phyloP scores from a whole-genome alignment of 2,329 filamentous ascomycete genomes.

The Diaporthe aspalathi region DNA sequence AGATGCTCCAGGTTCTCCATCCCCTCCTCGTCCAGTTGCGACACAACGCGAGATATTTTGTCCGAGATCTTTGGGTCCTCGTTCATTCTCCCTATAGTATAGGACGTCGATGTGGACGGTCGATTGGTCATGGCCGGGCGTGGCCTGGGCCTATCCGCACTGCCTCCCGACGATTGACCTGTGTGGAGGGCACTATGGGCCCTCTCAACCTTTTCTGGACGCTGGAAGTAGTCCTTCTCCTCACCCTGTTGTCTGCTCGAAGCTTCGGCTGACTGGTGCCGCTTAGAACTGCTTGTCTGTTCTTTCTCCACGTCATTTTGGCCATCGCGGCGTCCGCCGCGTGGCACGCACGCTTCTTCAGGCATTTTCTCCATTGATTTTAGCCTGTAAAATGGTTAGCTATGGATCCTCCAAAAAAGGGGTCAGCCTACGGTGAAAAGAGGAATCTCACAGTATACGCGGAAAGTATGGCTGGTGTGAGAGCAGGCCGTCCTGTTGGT shows the following conservation, averaged over 20 bases:
- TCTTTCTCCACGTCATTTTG: not conserved
- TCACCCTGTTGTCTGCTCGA: not conserved
- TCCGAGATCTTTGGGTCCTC: constrained; percentile 27
- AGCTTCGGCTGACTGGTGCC: not conserved
- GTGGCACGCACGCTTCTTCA: not conserved
- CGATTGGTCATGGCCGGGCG: constrained; percentile 19
- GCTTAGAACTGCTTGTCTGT: not conserved
- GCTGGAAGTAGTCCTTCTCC: constrained; percentile 7
- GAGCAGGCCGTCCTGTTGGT: not conserved
- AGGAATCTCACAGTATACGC: not conserved
- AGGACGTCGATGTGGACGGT: constrained; percentile 18
- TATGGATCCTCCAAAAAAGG: not conserved
- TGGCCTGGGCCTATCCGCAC: not conserved
- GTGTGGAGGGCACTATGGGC: not conserved
- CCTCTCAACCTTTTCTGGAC: not conserved
- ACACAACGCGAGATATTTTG: constrained; percentile 26
- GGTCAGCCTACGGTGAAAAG: not conserved
- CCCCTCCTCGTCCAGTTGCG: constrained; percentile 33
- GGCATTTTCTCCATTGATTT: not conserved
- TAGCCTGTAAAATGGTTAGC: not conserved
- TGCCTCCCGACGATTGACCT: not conserved
- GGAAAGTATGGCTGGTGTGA: not conserved
- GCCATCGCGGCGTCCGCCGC: not conserved
- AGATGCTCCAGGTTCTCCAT: constrained; percentile 28
- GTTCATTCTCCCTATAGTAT: constrained; percentile 17